Conservation (phyloP, 2,329 filamentous ascomycete species). For the Chaetomium globosum region DNA sequence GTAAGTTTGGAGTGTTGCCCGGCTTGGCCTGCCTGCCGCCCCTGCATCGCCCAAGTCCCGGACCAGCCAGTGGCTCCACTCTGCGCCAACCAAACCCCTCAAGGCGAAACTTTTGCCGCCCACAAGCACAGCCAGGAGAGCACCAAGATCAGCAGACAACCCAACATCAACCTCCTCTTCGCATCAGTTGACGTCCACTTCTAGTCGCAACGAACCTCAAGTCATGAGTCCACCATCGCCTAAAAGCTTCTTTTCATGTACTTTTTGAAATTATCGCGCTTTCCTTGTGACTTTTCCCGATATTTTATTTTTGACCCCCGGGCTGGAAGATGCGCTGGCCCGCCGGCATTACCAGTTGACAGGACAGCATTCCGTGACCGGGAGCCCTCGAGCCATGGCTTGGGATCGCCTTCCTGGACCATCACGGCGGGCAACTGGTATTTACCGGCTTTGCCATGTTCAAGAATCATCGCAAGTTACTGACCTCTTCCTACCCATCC, state of each 20-base stretch:
- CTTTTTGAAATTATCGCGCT: background rate
- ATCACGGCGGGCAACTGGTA: background rate
- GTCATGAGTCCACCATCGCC: background rate
- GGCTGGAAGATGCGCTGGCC: background rate
- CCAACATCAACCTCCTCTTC: conserved; percentile 6
- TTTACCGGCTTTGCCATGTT: background rate
- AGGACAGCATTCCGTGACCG: background rate
- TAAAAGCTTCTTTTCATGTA: background rate
- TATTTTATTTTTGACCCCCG: background rate
- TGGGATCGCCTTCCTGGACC: background rate
- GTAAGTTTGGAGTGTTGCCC: background rate
- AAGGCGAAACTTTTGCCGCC: conserved; percentile 24
- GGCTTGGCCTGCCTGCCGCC: background rate
- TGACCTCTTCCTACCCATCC: background rate
- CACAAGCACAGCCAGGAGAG: background rate
- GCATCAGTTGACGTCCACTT: conserved; percentile 1
- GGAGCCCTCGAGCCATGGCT: background rate
- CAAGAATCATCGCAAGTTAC: background rate
- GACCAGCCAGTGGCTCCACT: background rate
- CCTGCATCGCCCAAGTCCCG: background rate
- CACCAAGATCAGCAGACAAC: conserved; percentile 15
- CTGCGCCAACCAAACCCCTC: conserved; percentile 17
- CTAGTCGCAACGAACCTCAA: background rate
- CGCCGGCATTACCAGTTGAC: background rate
- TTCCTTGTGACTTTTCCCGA: background rate